Base-by-base conservation (phyloP, 306 rosid species). In the Sesbania bispinosa region DNA sequence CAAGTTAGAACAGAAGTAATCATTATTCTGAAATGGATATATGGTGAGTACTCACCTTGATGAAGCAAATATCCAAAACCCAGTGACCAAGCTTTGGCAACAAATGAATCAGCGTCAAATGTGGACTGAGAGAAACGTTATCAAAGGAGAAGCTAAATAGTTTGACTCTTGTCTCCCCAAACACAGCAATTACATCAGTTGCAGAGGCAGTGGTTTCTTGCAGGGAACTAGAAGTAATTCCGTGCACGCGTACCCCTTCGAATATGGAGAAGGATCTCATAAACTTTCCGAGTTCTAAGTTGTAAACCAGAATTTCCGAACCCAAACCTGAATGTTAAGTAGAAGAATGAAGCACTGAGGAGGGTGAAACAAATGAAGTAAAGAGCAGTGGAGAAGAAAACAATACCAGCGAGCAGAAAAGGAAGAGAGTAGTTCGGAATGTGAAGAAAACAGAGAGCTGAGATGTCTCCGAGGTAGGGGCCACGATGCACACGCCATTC, bases 181-280 rank as follows among this genome's bases (percentile, higher is more conserved):
- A 94, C 32, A 94, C 90, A 7, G 82, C 81, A n/a, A 94, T 42
- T 10, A 78, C 10, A n/a, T n/a, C n/a, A 58, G 76, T 14, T 7
- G 9, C 64, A n/a, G 75, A 66, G 32, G 54, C 46, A 24, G 50
- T 3, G 1, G 33, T 35, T 39, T 61, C 71, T 4, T 55, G 73
- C 4, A 33, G 1, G 65, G 30, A 32, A 42, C 46, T 51, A 42
- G 84, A 84, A n/a, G 77, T 47, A 32, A 88, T 85, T 4, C 99
- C 99, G 67, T 94, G 99, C 52, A 94, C 96, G 33, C 99, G 97
- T 82, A 94, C 81, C 36, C 99, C 99, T 47, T 89, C 79, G 81
- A 94, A 91, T 23, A 94, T 85, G 1, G 85, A 68, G 57, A 91
- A 83, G 1, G 92, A 87, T 3, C 23, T 62, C 2, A 82, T 7